phyloP scores from a whole-genome alignment of 306 rosid genomes.

The Gynostemma pentaphyllum region DNA sequence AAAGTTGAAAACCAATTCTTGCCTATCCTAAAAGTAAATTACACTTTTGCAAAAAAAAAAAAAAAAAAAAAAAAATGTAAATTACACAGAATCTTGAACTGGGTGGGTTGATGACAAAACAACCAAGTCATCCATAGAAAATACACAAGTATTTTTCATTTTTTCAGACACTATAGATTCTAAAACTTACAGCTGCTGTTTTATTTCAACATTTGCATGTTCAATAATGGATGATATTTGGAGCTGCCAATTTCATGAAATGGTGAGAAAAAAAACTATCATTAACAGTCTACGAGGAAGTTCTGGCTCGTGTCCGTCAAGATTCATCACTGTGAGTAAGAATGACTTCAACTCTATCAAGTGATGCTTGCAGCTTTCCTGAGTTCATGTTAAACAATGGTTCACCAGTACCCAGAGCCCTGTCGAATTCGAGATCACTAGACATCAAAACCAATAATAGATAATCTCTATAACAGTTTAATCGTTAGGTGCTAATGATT shows the following conservation, averaged over 20 bases:
- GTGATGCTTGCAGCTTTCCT: constrained; percentile 71
- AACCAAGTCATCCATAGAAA: background rate
- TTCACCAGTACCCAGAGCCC: constrained; percentile 82
- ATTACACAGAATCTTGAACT: background rate
- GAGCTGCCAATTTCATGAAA: background rate
- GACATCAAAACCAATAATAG: background rate
- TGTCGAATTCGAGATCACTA: constrained; percentile 18
- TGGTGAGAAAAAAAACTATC: background rate
- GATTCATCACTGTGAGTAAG: constrained; percentile 46
- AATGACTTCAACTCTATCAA: constrained; percentile 86
- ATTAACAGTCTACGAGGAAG: constrained; percentile 15
- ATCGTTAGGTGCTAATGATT: background rate
- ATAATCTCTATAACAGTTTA: constrained; percentile 1
- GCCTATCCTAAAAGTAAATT: background rate
- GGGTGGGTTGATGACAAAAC: background rate
- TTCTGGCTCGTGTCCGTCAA: constrained; percentile 11
- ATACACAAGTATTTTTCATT: background rate
- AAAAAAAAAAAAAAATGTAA: too few relatives aligned
- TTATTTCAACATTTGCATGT: background rate
- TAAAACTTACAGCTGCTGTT: background rate
- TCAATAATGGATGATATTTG: background rate
- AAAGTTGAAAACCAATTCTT: background rate
- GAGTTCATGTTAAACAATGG: constrained; percentile 86
- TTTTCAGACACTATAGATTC: constrained; percentile 8
- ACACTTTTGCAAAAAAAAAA: too few relatives aligned